phyloP scores from a whole-genome alignment of 352 stramenopile species.

The Stramenopiles sp. region DNA sequence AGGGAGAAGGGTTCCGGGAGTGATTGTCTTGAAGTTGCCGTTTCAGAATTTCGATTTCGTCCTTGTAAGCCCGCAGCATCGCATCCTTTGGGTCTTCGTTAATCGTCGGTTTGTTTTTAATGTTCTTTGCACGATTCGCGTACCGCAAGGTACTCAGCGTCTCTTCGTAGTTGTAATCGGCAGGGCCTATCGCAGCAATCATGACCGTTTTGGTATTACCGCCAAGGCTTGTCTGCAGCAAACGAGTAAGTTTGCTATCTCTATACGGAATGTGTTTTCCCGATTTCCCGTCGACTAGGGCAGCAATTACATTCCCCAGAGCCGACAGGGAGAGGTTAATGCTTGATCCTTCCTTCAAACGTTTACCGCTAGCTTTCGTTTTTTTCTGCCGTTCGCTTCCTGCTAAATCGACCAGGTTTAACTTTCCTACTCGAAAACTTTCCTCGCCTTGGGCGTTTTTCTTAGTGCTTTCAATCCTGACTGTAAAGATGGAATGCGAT shows the following conservation, averaged over 20 bases:
- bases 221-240: slow-evolving; percentile 83
- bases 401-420: slow-evolving; percentile 92
- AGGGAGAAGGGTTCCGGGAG: too few species aligned
- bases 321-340: slow-evolving; percentile 78
- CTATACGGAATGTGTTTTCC: slow-evolving; percentile 87
- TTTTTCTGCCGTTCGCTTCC: slow-evolving; percentile 89
- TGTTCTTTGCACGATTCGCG: slow-evolving; percentile 94
- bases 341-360: slow-evolving; percentile 76
- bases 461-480: slow-evolving; percentile 66
- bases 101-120: slow-evolving; percentile 84
- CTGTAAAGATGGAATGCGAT: slow-evolving; percentile 88
- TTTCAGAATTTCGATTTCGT: slow-evolving; percentile 58
- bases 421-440: slow-evolving; percentile 80
- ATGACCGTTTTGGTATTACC: slow-evolving; percentile 88
- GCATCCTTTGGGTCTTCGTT: slow-evolving; percentile 89
- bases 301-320: slow-evolving; percentile 72
- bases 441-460: slow-evolving; percentile 45
- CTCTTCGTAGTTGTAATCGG: slow-evolving; percentile 85
- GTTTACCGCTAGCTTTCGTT: slow-evolving; percentile 77
- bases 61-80: slow-evolving; percentile 79
- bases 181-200: slow-evolving; percentile 77
- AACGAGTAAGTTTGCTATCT: slow-evolving; percentile 85
- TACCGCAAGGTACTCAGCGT: slow-evolving; percentile 93
- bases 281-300: slow-evolving; percentile 48
- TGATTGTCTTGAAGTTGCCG: slow-evolving; percentile 52